Evolutionary conservation across 371 early-diverging fungal species (phyloP), one percentile per base, ranked within the genome.

Genomic region (Hamiltosporidium magnivora): DNA sequence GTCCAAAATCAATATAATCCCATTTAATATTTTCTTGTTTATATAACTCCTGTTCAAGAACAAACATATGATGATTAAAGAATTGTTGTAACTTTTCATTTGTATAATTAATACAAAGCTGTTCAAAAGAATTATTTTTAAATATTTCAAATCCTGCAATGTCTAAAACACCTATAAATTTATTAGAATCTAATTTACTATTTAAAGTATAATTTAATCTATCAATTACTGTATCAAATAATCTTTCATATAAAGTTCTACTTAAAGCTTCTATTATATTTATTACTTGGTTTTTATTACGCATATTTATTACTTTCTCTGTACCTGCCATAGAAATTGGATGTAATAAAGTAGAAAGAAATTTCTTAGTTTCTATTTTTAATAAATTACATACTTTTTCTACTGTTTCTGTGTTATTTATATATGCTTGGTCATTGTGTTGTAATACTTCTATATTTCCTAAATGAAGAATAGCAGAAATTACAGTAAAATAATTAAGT

Each of bases 1-100:
- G 85, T 4, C 99, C 96, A 84, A 95, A 99, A 81, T 98, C 96
- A 66, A 96, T 93, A 76, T 90, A 93, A 75, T 90, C 87, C 93
- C 96, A 96, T 58, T 95, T 92, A 68, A 99, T 96, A 60, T 89
- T 88, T 82, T 99, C 98, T 46, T 86, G 85, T 69, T 86, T 83
- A 84, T 99, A 99, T 76, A 95, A 93, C 77, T 94, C 92, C 78
- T 99, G 96, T 82, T 99, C 99, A 11, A 94, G 84, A 46, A 91
- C 88, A 84, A 99, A 99, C 98, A 98, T 97, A 77, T 94, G 91
- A 81, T 96, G 97, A 83, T 98, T 99, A 85, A 99, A 99, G 83
- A 96, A 96, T 77, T 99, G 96, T 80, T 99, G 99, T 9, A 99
- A 86, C 70, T 90, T 90, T 79, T 99, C 99, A 81, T 99, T 99